Base-by-base conservation (phyloP, 352 stramenopile species). In the Globisporangium echinulatum region DNA sequence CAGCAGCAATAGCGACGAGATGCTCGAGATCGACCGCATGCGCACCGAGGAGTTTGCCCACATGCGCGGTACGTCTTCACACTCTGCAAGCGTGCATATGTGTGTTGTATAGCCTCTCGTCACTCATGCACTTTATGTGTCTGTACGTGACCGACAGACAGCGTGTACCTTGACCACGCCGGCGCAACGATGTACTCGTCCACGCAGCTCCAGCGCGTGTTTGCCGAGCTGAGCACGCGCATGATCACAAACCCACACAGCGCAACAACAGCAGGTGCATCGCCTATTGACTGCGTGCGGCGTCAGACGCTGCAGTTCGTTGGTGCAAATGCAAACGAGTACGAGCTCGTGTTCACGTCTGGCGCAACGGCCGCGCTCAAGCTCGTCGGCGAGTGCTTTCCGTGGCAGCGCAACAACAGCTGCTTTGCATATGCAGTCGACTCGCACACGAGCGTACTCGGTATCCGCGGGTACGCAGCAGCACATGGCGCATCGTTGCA, bases 261-360 rank as follows among this genome's bases (percentile, higher is more conserved):
- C n/a, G 69, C 13, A 54, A 54, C 10, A 49, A 55, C 15, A 47
- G 63, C 62, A 6, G 68, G 70, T 25, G 49, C 56, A 25, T 78
- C 79, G 5, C 71, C 60, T 44, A 65, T 96, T 15, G 79, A 82
- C 7, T 49, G 51, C 13, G 69, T 84, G 10, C 68, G 74, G 25
- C 71, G 70, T 7, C 71, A 76, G n/a, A 61, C 87, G n/a, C 59
- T 94, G 37, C 50, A 49, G 7, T 90, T 93, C 62, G 91, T 94
- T 64, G 67, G 74, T 33, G 79, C 82, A 2, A 72, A 61, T 14
- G 74, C 85, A n/a, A 67, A 85, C 40, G 75, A 92, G 38, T 93
- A 93, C 63, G 69, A 77, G 44, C 56, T 96, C 14, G 71, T 96
- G 17, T 95, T 96, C 68, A 96, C 87, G 10, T 90, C 84, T 5